A percentile compares a stretch with the other conserved stretches of the same genome.
phyloP scores from a whole-genome alignment of 331 rosid species.

The Ulmus americana region DNA sequence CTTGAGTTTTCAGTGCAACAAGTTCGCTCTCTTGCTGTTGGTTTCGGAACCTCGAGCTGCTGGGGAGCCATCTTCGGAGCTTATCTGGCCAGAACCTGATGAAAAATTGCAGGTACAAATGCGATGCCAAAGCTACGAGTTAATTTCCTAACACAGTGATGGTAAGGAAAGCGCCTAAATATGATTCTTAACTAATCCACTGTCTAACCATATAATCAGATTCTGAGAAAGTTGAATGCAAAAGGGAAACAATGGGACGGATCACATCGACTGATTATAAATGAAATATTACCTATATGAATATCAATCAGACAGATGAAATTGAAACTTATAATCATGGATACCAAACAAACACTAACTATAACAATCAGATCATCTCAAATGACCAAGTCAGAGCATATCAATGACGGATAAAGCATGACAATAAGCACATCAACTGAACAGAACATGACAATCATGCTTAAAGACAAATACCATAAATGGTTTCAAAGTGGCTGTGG shows the following conservation, averaged over 20 bases:
- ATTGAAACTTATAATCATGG: not conserved
- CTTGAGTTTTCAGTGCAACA: conserved; percentile 48
- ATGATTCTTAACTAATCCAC: not conserved
- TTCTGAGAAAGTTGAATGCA: too few species aligned
- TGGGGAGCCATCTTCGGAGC: conserved; percentile 66
- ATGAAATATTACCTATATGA: not conserved
- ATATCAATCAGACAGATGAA: not conserved
- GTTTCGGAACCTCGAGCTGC: conserved; percentile 50
- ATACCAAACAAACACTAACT: not conserved
- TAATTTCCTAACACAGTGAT: not conserved
- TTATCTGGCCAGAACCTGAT: conserved; percentile 79
- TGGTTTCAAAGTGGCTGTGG: not conserved
- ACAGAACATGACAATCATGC: not conserved
- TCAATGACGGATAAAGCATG: not conserved
- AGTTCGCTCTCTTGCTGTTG: conserved; percentile 74
- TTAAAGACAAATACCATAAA: not conserved
- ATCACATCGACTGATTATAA: not conserved
- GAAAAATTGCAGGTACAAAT: conserved; percentile 8
- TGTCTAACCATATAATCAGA: too few species aligned
- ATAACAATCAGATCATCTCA: too few species aligned
- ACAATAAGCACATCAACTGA: not conserved
- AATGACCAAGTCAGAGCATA: too few species aligned
- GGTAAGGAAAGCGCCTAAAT: not conserved
- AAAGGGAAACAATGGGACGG: too few species aligned
- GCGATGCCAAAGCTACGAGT: not conserved